These are phyloP conservation scores for Alternaria longipes DNA, from an alignment of 2,329 filamentous ascomycete species.

Conservation along the genomic window DNA sequence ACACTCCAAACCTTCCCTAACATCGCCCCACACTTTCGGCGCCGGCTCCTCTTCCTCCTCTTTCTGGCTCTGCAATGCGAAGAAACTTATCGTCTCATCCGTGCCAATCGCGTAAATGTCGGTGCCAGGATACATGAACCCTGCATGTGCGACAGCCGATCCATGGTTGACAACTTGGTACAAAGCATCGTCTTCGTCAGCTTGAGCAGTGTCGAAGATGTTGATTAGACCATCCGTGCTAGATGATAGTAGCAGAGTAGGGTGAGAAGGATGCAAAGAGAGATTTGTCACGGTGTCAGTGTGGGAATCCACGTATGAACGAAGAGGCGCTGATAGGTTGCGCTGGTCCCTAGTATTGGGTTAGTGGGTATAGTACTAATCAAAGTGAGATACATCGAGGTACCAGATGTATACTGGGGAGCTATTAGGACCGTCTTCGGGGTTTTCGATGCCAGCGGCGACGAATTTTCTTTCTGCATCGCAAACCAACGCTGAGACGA, in stretches of 20 bases:
- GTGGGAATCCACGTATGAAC: constrained; percentile 57
- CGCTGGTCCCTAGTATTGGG: constrained; percentile 51
- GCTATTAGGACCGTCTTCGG: constrained; percentile 58
- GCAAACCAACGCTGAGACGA: constrained; percentile 72
- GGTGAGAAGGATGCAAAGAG: constrained; percentile 68
- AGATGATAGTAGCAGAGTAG: constrained; percentile 73
- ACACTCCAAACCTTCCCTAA: constrained; percentile 70
- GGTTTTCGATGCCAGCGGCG: constrained; percentile 76
- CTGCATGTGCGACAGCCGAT: constrained; percentile 77
- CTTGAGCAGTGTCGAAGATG: constrained; percentile 71
- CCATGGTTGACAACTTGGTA: constrained; percentile 81
- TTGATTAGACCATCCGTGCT: constrained; percentile 84
- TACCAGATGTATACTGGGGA: constrained; percentile 53
- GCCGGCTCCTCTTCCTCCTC: constrained; percentile 64
- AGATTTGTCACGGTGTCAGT: constrained; percentile 69
- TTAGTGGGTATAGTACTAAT: constrained; percentile 14
- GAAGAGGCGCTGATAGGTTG: constrained; percentile 47
- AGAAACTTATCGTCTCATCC: constrained; percentile 79
- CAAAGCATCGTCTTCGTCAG: constrained; percentile 78
- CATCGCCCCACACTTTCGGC: constrained; percentile 69
- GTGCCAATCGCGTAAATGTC: constrained; percentile 76
- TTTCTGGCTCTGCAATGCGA: constrained; percentile 72
- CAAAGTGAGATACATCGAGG: background rate
- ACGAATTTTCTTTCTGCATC: constrained; percentile 66
- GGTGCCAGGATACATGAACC: constrained; percentile 66